Evolutionary conservation across 2,329 filamentous ascomycete genomes (phyloP).

Genomic region (Cercospora zeae-maydis): DNA sequence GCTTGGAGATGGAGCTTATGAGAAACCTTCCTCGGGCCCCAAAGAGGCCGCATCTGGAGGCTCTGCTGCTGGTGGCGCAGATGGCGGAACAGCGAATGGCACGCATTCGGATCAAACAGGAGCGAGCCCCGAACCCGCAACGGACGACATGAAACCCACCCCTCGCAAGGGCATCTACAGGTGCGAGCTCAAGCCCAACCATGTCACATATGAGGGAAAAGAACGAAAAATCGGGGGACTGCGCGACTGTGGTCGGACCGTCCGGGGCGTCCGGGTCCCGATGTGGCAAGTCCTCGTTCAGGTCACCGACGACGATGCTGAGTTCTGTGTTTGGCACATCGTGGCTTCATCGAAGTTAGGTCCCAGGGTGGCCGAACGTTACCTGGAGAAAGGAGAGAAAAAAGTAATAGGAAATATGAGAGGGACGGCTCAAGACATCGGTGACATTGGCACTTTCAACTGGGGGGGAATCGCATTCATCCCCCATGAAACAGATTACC

Average conservation of each 20-base stretch:
- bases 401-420: neutral
- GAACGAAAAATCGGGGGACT: neutral
- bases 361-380: neutral
- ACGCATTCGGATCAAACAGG: neutral
- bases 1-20: neutral
- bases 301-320: neutral
- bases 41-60: neutral
- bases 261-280: neutral
- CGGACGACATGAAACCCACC: neutral
- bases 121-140: neutral
- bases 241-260: neutral
- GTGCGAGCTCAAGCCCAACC: neutral
- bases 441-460: neutral
- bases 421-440: neutral
- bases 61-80: neutral
- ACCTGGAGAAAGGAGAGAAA: neutral
- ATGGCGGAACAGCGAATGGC: neutral
- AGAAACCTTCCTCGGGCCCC: neutral
- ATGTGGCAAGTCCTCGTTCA: neutral
- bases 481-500: neutral
- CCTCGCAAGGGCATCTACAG: neutral
- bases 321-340: neutral
- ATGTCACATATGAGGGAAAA: neutral
- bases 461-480: neutral
- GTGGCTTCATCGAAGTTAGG: neutral